Evolutionary conservation across 306 rosid species (phyloP).

Genomic region (Trichosanthes truncata): DNA sequence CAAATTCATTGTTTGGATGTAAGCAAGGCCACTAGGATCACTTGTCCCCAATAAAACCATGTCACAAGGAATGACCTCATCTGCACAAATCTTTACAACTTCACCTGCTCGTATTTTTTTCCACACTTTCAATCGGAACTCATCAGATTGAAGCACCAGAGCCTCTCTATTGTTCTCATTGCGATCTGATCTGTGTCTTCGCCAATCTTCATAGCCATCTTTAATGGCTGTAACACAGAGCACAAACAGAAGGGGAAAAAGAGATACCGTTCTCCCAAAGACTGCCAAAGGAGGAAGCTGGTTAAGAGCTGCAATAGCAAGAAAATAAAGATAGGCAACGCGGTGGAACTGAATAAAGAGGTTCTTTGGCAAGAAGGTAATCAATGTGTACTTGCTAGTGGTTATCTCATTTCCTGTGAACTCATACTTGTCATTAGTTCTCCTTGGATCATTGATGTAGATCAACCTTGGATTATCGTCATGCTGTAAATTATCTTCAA

Average conservation of each 20-base stretch:
- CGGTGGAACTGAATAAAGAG: conserved; percentile 88
- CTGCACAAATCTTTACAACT: conserved; percentile 67
- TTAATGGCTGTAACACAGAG: conserved; percentile 87
- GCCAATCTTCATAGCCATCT: conserved; percentile 97
- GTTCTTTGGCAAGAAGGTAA: conserved; percentile 88
- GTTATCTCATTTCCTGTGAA: conserved; percentile 80
- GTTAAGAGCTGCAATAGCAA: conserved; percentile 86
- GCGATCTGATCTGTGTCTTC: conserved; percentile 82
- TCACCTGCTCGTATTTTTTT: conserved; percentile 76
- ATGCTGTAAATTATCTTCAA: conserved; percentile 40
- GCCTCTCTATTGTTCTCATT: conserved; percentile 83
- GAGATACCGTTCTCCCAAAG: conserved; percentile 86
- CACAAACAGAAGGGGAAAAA: conserved; percentile 78
- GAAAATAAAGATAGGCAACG: conserved; percentile 88
- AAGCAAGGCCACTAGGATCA: conserved; percentile 92
- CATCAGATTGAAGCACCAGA: conserved; percentile 45
- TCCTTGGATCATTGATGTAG: conserved; percentile 65
- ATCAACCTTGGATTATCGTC: conserved; percentile 69
- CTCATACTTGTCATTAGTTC: conserved; percentile 79
- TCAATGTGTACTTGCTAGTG: conserved; percentile 69
- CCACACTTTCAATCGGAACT: conserved; percentile 57
- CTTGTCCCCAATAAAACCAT: conserved; percentile 97
- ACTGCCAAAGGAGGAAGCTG: conserved; percentile 99
- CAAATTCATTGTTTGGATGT: conserved; percentile 94
- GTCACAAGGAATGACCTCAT: conserved; percentile 86